Conservation (phyloP, 2,329 filamentous ascomycete genomes). For the Boeremia lycopersici region DNA sequence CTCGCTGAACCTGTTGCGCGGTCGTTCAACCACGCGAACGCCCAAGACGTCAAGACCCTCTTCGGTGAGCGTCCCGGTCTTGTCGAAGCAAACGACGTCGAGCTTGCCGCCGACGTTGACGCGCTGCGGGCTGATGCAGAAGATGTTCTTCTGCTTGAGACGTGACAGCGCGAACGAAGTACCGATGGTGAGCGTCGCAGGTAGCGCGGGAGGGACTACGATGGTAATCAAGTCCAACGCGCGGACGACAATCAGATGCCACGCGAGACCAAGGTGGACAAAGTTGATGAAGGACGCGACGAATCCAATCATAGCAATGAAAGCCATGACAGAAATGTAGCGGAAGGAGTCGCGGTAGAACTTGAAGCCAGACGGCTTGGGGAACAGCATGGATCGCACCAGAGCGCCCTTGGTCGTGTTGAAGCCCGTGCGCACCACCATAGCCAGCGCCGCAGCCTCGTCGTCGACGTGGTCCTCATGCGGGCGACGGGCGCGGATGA, state of each 20-base stretch:
- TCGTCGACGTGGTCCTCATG: slow-evolving; percentile 85
- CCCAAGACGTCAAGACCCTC: slow-evolving; percentile 94
- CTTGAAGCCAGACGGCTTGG: slow-evolving; percentile 97
- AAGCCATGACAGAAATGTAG: slow-evolving; percentile 95
- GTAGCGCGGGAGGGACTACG: slow-evolving; percentile 91
- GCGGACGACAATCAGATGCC: slow-evolving; percentile 89
- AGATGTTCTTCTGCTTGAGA: slow-evolving; percentile 87
- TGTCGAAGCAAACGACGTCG: slow-evolving; percentile 97
- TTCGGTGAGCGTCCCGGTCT: slow-evolving; percentile 97
- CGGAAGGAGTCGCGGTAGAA: slow-evolving; percentile 98
- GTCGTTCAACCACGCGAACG: slow-evolving; percentile 74
- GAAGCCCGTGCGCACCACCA: slow-evolving; percentile 93
- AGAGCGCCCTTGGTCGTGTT: slow-evolving; percentile 96
- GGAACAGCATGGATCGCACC: slow-evolving; percentile 97
- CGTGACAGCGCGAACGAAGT: slow-evolving; percentile 92
- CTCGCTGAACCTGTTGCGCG: slow-evolving; percentile 72
- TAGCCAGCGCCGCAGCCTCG: slow-evolving; percentile 87
- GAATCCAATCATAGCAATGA: slow-evolving; percentile 85
- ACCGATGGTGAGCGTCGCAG: slow-evolving; percentile 93
- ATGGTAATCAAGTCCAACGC: slow-evolving; percentile 97
- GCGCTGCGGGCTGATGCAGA: slow-evolving; percentile 95
- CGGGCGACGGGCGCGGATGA: slow-evolving; percentile 85
- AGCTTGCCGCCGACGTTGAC: slow-evolving; percentile 97
- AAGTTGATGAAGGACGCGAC: slow-evolving; percentile 93
- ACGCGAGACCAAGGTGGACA: slow-evolving; percentile 78